Evolutionary conservation across 108 stramenopile species (phyloP), one percentile per base, ranked within the genome.

Genomic region (Aurantiochytrium sp.): DNA sequence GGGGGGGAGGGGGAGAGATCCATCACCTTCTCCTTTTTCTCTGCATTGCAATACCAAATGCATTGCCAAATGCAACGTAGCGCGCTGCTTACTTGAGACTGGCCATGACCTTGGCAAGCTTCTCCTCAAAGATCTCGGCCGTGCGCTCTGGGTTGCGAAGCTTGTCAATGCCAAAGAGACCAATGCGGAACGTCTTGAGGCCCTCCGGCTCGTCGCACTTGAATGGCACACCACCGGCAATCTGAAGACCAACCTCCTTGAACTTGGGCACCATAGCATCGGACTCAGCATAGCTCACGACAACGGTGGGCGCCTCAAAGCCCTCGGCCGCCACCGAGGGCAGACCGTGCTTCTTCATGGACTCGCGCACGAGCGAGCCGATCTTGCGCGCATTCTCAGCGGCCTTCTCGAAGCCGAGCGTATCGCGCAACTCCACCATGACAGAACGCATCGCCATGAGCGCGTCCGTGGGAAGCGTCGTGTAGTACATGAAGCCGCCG

Each of bases 191-290:
- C 1, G 97, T 97, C 76, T 95, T 96, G 88, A 96, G 73, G 5
- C 95, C 95, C 43, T 95, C 95, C 10, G 96, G 96, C 89, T 97
- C 97, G 89, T 96, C 96, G 89, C 96, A 95, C 45, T 93, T 91
- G 96, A 96, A 97, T 88, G 97, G 96, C 19, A 97, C 97, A 18
- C 97, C 97, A 94, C 95, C 96, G n/a, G 97, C 97, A 91, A 97
- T 97, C 91, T 97, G 97, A 88, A 97, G 87, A 60, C 96, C 95
- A 58, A 94, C 90, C 5, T 89, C 90, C 93, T 97, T 96, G 93
- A 97, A 97, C 60, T 92, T 93, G 43, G 91, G 90, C 95, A 97
- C 96, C 96, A 97, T 97, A 89, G 92, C 92, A 16, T 96, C 96
- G 90, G 96, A 96, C 72, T 96, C 96, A 58, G 92, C 90, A 90